phyloP scores from a whole-genome alignment of 352 stramenopile species.

The Globisporangium nunn region DNA sequence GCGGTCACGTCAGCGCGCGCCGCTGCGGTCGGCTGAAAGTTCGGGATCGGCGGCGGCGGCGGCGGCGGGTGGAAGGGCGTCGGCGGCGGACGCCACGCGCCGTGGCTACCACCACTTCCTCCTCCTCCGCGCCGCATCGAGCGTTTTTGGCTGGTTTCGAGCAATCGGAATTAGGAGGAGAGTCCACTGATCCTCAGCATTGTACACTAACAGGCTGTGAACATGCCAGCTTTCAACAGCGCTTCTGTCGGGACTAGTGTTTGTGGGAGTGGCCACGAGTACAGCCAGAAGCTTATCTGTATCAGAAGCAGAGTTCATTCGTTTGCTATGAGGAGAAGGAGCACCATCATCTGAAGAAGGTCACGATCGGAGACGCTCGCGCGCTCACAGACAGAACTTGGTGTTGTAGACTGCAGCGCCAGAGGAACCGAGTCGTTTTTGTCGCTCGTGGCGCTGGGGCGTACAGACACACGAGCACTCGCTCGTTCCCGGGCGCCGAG shows the following conservation, averaged over 20 bases:
- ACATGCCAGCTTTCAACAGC: no score
- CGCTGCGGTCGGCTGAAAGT: slow-evolving; percentile 1
- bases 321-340: no score
- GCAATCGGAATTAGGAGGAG: background rate
- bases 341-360: no score
- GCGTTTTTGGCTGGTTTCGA: background rate
- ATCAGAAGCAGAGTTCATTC: no score
- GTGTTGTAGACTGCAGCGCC: background rate
- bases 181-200: background rate
- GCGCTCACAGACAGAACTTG: background rate
- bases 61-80: background rate
- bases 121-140: background rate
- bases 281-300: no score
- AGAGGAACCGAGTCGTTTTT: background rate
- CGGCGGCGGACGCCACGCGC: background rate
- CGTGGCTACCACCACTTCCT: background rate
- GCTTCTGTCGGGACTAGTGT: no score
- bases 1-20: slow-evolving; percentile 41
- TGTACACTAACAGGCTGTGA: no score
- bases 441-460: background rate
- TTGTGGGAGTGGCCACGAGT: no score
- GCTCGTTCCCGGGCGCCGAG: background rate
- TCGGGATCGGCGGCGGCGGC: background rate
- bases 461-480: background rate
- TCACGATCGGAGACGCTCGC: no score